A percentile compares a stretch with the other conserved stretches of the same genome.
Conservation (phyloP, 176 grass and related monocot species). For the Aegilops sharonensis region DNA sequence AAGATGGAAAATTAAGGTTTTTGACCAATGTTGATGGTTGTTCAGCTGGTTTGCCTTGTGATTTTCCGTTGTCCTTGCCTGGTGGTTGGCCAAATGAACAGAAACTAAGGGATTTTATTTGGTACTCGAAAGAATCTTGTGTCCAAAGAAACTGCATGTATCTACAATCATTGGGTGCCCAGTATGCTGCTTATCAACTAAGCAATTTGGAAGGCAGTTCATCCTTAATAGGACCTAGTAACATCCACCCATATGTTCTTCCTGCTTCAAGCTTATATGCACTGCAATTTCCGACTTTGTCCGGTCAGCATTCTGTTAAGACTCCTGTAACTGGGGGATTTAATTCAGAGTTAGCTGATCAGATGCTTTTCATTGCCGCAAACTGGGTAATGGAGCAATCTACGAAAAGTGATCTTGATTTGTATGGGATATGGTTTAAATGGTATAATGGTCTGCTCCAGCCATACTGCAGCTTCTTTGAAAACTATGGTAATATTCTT, state of each 20-base stretch:
- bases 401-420: slow-evolving; percentile 55
- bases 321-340: slow-evolving; percentile 26
- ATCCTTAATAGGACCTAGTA: slow-evolving; percentile 12
- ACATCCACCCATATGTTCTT: slow-evolving; percentile 45
- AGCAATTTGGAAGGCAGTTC: slow-evolving; percentile 28
- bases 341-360: slow-evolving; percentile 53
- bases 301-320: slow-evolving; percentile 19
- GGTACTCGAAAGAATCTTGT: slow-evolving; percentile 84
- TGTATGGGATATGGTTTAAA: slow-evolving; percentile 65
- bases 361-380: slow-evolving; percentile 89
- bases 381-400: slow-evolving; percentile 89
- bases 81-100: slow-evolving; percentile 80
- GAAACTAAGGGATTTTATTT: slow-evolving; percentile 63
- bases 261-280: slow-evolving; percentile 37
- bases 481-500: slow-evolving; percentile 44
- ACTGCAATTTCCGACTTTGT: slow-evolving; percentile 49
- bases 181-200: slow-evolving; percentile 69
- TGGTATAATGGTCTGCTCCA: slow-evolving; percentile 55
- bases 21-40: slow-evolving; percentile 55
- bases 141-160: slow-evolving; percentile 72
- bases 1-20: slow-evolving; percentile 62
- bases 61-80: slow-evolving; percentile 58
- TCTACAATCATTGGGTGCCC: slow-evolving; percentile 65
- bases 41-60: slow-evolving; percentile 35
- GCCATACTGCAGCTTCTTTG: slow-evolving; percentile 73